A percentile compares a stretch with the other conserved stretches of the same genome.
Evolutionary conservation across 192 early-diverging fungal genomes (phyloP).

Genomic region (Allomyces javanicus): DNA sequence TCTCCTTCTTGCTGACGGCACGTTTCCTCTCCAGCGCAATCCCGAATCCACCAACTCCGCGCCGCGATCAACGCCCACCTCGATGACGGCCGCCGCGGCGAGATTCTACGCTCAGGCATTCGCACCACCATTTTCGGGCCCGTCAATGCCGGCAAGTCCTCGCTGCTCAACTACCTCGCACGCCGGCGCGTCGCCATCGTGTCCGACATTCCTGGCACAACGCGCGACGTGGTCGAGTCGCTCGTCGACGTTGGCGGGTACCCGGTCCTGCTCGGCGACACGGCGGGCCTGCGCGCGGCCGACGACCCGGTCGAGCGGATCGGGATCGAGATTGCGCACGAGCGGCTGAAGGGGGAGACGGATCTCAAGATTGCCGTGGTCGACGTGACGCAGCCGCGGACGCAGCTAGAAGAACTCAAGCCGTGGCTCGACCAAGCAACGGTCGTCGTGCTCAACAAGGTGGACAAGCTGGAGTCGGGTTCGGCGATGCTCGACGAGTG

Average conservation of each 20-base stretch:
- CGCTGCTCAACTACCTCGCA: conserved; percentile 44
- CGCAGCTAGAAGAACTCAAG: conserved; percentile 2
- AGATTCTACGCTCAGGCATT: conserved; percentile 51
- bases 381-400: conserved; percentile 8
- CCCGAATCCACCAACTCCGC: conserved; percentile 1
- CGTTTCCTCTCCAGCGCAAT: conserved; percentile 4
- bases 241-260: conserved; percentile 54
- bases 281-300: conserved; percentile 41
- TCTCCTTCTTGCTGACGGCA: conserved; percentile 3
- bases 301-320: conserved; percentile 43
- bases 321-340: conserved; percentile 40
- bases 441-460: conserved; percentile 44
- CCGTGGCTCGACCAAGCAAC: conserved; percentile 15
- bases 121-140: conserved; percentile 49
- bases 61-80: conserved; percentile 22
- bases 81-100: conserved; percentile 42
- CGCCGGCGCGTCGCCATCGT: conserved; percentile 55
- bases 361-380: conserved; percentile 50
- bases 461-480: conserved; percentile 13
- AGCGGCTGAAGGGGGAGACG: conserved; percentile 16
- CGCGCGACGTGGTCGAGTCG: conserved; percentile 52
- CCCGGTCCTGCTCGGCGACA: conserved; percentile 53
- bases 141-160: conserved; percentile 62
- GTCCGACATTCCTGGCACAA: conserved; percentile 52
- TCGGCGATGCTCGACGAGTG: neutral